Base-by-base conservation (phyloP, 306 rosid species). In the Rosa persica region DNA sequence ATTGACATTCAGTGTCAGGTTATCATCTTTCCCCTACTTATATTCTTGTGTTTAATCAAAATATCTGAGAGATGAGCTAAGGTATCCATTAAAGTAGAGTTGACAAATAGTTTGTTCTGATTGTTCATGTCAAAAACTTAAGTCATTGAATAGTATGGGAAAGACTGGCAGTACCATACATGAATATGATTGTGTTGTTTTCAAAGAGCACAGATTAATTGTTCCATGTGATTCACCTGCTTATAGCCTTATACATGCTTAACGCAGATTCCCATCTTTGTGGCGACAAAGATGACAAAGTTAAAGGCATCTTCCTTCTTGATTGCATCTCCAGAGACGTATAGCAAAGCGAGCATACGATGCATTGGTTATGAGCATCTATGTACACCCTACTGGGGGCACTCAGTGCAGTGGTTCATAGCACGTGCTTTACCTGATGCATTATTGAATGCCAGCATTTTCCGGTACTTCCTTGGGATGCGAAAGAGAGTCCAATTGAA, bases 261-360 rank as follows among this genome's bases (percentile, higher is more conserved):
- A 20, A 27, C 73, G 78, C 67, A 82, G 86, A 23, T 70, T 61
- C 83, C 86, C 22, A 4, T 79, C 23, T 54, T 73, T 22, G 83
- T 83, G 81, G 83, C 86, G 47, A 83, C 86, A 64, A 79, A 76
- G 81, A 52, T 76, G 75, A 27, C 74, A 44, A 75, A 55, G 74
- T 20, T 71, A 7, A 76, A 79, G 47, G 27, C 48, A 46, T 20
- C 39, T 34, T 66, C 78, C 54, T 23, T 83, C 39, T 34, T 79
- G 12, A 13, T 79, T 40, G 62, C 78, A 71, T 52, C 86, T 9
- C 78, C 83, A 36, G 83, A 83, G n/a, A 43, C 43, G 15, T 79
- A 71, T 15, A 65, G 81, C 81, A 79, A 70, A 65, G 83, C 86
- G 9, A 83, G 86, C 65, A 42, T 71, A 2, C 36, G 83, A 54